Conservation (phyloP, 306 rosid species). For the Begonia loranthoides region DNA sequence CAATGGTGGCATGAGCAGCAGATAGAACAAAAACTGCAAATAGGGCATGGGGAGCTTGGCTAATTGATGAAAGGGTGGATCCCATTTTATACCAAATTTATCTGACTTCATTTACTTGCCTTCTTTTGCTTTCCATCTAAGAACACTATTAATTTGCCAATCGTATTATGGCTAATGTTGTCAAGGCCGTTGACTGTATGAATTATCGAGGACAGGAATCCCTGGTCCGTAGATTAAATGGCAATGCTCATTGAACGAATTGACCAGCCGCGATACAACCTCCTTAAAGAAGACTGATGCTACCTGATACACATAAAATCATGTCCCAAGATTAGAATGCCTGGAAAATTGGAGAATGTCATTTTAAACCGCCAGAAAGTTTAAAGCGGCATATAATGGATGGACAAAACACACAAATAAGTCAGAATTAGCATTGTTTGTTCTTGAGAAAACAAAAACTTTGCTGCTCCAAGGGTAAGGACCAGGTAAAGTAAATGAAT, state of each 20-base stretch:
- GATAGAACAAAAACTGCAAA: background rate
- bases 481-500: too few relatives aligned
- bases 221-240: slow-evolving; percentile 80
- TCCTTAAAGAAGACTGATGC: slow-evolving; percentile 95
- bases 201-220: slow-evolving; percentile 44
- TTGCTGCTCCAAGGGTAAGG: too few relatives aligned
- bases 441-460: too few relatives aligned
- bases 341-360: too few relatives aligned
- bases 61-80: background rate
- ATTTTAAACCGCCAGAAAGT: too few relatives aligned
- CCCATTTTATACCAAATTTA: background rate
- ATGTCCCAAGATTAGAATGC: slow-evolving; percentile 7
- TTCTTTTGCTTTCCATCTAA: too few relatives aligned
- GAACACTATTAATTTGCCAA: too few relatives aligned
- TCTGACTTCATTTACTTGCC: background rate
- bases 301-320: slow-evolving; percentile 31
- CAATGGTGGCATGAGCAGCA: background rate
- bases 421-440: too few relatives aligned
- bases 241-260: slow-evolving; percentile 84
- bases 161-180: too few relatives aligned
- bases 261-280: slow-evolving; percentile 84
- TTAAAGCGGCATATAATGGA: too few relatives aligned
- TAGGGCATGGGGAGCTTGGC: background rate
- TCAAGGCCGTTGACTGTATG: slow-evolving; percentile 41
- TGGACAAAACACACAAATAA: too few relatives aligned